Base-by-base conservation (phyloP, 805 yeast species). In the Metschnikowia orientalis region DNA sequence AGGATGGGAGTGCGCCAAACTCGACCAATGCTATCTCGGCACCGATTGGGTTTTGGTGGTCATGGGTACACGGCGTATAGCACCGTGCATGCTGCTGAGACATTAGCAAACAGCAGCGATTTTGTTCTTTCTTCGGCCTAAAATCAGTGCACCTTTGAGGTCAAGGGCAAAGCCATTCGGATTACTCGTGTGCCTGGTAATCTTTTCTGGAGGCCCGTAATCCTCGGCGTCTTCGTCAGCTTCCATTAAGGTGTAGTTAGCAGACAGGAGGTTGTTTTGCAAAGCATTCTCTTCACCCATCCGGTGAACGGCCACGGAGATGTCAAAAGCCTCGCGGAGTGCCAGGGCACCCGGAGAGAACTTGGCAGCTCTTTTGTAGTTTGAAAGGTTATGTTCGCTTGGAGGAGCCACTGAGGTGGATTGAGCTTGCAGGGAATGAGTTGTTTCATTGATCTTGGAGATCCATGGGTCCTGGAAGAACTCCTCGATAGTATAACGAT, bases 291-390 rank as follows among this genome's bases (percentile, higher is more conserved):
- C 89, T 51, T 79, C 84, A 32, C 81, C 87, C 63, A 73, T 71
- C 48, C 95, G 77, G 52, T 85, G 90, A 11, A 86, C 87, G 5
- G 95, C 94, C 31, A 86, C 81, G 18, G 88, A 79, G 6, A 86
- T 77, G 49, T 86, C 95, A 56, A 86, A 86, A 8, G 89, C 94
- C 48, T 86, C 95, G 44, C 85, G 77, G 58, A 86, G 70, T 0
- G 87, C 86, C 30, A 79, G 81, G 1, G 88, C 87, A 2, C 85
- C 87, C 4, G 88, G 88, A 3, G 81, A 74, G 49, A 74, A 77
- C 37, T 71, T 35, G 3, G 61, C 67, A 19, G 48, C 43, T 33
- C 51, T 50, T 21, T 42, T 41, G 37, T 43, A 44, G 23, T 36
- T 33, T 13, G 38, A 16, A n/a, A 37, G 30, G 7, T 12, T 8